These are phyloP conservation scores for Candida fluviatilis DNA, from an alignment of 805 yeast genomes.

Conservation along the genomic window DNA sequence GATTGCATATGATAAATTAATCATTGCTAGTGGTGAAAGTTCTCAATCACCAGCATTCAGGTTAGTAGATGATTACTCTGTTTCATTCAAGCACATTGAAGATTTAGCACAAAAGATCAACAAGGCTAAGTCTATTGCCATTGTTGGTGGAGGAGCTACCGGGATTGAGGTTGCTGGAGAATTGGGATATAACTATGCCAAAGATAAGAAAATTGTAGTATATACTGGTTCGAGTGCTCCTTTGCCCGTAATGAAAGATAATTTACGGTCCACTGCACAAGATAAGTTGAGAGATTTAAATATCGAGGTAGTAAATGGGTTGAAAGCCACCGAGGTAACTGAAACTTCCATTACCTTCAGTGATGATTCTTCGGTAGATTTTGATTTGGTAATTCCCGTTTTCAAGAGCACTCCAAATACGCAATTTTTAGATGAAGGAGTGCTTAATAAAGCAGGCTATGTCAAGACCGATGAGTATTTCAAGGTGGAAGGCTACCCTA, in stretches of 20 bases:
- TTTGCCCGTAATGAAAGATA: conserved; percentile 11
- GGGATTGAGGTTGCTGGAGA: conserved; percentile 39
- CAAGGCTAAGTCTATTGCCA: conserved; percentile 24
- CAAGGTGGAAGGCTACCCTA: conserved; percentile 17
- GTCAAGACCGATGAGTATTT: conserved; percentile 24
- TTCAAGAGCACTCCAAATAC: conserved; percentile 26
- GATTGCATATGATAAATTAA: conserved; percentile 25
- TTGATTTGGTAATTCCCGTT: conserved; percentile 29
- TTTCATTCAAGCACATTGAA: conserved; percentile 14
- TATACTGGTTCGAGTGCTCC: conserved; percentile 22
- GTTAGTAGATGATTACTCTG: conserved; percentile 15
- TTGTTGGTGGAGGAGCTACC: conserved; percentile 37
- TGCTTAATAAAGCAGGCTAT: conserved; percentile 24
- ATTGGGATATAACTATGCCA: conserved; percentile 18
- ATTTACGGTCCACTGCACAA: conserved; percentile 11
- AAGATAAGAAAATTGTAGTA: conserved; percentile 18
- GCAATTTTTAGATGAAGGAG: conserved; percentile 19
- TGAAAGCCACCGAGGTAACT: conserved; percentile 5
- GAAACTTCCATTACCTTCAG: conserved; percentile 13
- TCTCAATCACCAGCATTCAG: conserved; percentile 21
- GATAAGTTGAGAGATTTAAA: conserved; percentile 13
- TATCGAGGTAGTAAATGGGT: conserved; percentile 21
- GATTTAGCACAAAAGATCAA: conserved; percentile 13
- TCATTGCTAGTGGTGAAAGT: conserved; percentile 33
- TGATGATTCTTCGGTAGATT: conserved; percentile 14